Evolutionary conservation across 2,329 filamentous ascomycete genomes (phyloP), one percentile per base, ranked within the genome.

Genomic region (Reticulascus tulasneorum): DNA sequence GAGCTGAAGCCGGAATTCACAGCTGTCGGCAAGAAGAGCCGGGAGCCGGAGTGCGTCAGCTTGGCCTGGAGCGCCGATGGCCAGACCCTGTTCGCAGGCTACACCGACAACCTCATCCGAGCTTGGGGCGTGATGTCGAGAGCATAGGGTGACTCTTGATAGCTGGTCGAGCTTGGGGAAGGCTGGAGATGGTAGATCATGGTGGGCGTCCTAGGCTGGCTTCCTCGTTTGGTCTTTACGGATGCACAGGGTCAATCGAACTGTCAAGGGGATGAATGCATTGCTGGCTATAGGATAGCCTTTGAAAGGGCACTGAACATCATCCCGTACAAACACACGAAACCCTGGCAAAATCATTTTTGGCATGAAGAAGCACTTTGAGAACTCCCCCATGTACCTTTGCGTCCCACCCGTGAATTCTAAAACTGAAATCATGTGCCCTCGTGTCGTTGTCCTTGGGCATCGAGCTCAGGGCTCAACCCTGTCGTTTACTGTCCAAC

Each of bases 71-170:
- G 82, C 67, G 91, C 90, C 64, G 93, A 98, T 63, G 93, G 93
- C 67, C 91, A 97, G 83, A 97, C 93, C 64, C 79, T 98, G 69
- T 98, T 98, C 72, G 90, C 93, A 67, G 93, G 93, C 72, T 98
- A 98, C 83, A 98, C 93, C 59, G 93, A 98, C 77, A 97, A 96
- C 83, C 85, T 94, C 76, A 95, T 95, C 76, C 86, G 90, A 62
- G 89, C 87, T 58, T 95, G 89, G 89, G 89, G 89, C 74, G 89
- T 95, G 64, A 94, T 95, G 88, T 93, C 87, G 69, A 81, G 88
- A 71, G 86, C 84, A 73, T 90, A 87, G 67, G 55, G 37, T 43
- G 40, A 40, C 43, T 44, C 35, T 39, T 35, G 35, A 29, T 33
- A 34, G 35, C 32, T 40, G 41, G 37, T 30, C 34, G 31, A 36